These are phyloP conservation scores for Pittosporum tobira DNA, from an alignment of 129 eudicot species.

Conservation along the genomic window DNA sequence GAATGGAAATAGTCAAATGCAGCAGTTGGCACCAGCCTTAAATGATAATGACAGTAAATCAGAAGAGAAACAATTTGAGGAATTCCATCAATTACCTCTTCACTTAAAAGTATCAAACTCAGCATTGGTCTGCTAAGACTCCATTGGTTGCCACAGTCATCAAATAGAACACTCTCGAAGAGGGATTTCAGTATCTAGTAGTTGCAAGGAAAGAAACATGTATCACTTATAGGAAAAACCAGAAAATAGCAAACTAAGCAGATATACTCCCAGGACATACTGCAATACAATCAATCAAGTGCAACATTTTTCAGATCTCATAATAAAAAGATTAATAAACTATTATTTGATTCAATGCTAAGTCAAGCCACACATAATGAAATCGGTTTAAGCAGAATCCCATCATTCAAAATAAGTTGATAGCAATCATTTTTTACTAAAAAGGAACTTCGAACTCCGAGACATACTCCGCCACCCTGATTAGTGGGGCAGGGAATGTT, in stretches of 20 bases:
- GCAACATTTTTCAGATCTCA: not conserved
- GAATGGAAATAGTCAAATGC: not conserved
- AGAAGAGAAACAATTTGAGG: not conserved
- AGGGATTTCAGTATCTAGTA: slow-evolving; percentile 27
- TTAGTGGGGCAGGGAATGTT: too few species aligned
- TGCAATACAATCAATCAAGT: not conserved
- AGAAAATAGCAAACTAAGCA: not conserved
- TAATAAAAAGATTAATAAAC: not conserved
- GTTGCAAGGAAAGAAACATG: not conserved
- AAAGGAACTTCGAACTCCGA: too few species aligned
- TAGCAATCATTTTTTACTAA: too few species aligned
- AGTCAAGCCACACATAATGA: not conserved
- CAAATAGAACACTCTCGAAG: slow-evolving; percentile 28
- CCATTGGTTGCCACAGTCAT: slow-evolving; percentile 28
- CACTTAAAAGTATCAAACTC: slow-evolving; percentile 28
- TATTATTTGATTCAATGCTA: not conserved
- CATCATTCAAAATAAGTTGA: too few species aligned
- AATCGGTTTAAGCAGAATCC: too few species aligned
- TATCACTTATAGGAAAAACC: not conserved
- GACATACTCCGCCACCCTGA: too few species aligned
- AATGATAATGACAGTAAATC: not conserved
- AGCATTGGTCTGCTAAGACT: slow-evolving; percentile 32
- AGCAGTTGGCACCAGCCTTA: not conserved
- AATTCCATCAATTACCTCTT: slow-evolving; percentile 20
- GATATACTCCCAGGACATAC: not conserved